Evolutionary conservation across 2,329 filamentous ascomycete genomes (phyloP), one percentile per base, ranked within the genome.

Genomic region (Escovopsis sp.): DNA sequence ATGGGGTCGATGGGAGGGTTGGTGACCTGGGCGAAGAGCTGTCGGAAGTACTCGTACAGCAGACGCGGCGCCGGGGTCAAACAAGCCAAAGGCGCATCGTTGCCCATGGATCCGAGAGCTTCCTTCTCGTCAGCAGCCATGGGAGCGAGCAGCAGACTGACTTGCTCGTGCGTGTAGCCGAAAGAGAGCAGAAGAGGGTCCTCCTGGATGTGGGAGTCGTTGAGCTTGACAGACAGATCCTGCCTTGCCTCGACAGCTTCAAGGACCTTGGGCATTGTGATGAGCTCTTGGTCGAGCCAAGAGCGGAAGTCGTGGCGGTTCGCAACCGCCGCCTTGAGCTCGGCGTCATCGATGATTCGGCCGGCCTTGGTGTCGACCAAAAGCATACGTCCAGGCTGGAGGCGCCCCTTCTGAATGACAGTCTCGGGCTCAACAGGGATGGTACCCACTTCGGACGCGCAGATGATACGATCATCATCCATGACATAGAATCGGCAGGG

Each of bases 91-190:
- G 89, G 89, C 36, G 84, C 85, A 68, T 96, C 89, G 58, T 96
- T 96, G 53, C 89, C 89, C 89, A 96, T 96, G 45, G 89, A 96
- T 34, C 89, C 89, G 41, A 96, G 73, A 35, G 89, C 89, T 63
- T 96, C 89, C 67, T 96, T 96, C 46, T 93, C 94, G 56, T 96
- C 89, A 20, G 87, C 87, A 44, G 87, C 89, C 89, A 96, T 96
- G 9, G 89, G 89, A 14, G 83, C 89, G 40, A 96, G 76, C 32
- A 96, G 71, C 57, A 96, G 66, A 61, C 82, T 89, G 60, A 96
- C 83, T 64, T 96, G 89, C 68, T 96, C 89, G 47, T 94, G 81
- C 7, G 89, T 93, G 63, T 95, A 96, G 15, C 88, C 89, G 52
- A 91, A 95, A 7, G 88, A 84, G 53, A 82, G 80, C 36, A 96